Base-by-base conservation (phyloP, 495 filamentous ascomycete genomes). In the Daldinia loculata region DNA sequence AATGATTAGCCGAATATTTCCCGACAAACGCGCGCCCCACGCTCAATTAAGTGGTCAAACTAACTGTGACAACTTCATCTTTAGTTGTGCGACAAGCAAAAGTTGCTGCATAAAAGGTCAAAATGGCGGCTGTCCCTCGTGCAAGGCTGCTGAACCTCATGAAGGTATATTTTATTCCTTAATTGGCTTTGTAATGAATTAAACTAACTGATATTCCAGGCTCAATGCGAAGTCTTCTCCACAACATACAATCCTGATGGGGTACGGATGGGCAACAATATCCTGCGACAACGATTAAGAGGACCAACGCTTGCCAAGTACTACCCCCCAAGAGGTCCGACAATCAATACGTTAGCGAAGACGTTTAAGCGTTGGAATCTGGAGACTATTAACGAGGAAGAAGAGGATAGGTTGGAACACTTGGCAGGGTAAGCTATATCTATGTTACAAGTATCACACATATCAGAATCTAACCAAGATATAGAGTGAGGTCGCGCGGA, bases 221-320 rank as follows among this genome's bases (percentile, higher is more conserved):
- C 88, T 71, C 93, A 93, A 89, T 96, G 92, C 84, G 88, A 89
- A 78, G 89, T 99, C 79, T 99, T 99, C 85, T 89, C 88, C 53
- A 89, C 89, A 27, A 97, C 92, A 52, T 98, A 89, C 85, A 99
- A 99, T 81, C 95, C 95, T 12, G 83, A 90, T 29, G 80, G 89
- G 66, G 78, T 90, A 61, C 91, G 95, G 70, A 86, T 91, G 48
- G 95, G 95, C 68, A 97, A 93, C 82, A 94, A 93, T 76, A 83
- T 98, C 72, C 84, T 99, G 43, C 90, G 94, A 70, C 90, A 97
- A 77, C 87, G 93, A 65, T 84, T 98, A 30, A 87, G 85, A 69
- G 95, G 95, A 7, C 91, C 93, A 24, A 74, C 91, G 0, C 80
- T 97, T 56, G 89, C 89, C 19, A 84, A 91, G 64, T 99, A 97